Base-by-base conservation (phyloP, 2,329 filamentous ascomycete species). In the Ophiostoma tasmaniense region DNA sequence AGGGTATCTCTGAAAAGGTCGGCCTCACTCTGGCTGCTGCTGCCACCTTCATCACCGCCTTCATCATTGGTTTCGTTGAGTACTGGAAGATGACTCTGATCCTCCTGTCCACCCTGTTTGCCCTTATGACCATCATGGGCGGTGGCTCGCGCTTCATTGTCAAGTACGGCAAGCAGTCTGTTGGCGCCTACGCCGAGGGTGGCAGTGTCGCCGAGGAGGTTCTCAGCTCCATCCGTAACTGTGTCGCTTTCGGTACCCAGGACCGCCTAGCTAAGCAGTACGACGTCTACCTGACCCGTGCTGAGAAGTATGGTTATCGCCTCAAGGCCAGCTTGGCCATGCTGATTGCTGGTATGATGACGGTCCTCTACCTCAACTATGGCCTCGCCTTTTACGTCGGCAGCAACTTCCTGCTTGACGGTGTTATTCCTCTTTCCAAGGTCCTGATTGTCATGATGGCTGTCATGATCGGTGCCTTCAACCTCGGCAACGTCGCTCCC, bases 21-120 rank as follows among this genome's bases (percentile, higher is more conserved):
- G 88, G 87, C 17, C 80, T 97, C 72, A 93, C 91, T 0, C 77
- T 96, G 69, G 87, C 88, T 17, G 91, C 91, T 14, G 66, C 93
- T 3, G 87, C 93, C 1, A 93, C 92, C 10, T 98, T 98, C 75
- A 80, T 96, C 68, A 89, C 93, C 0, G 92, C 93, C 20, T 97
- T 97, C 73, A 82, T 97, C 69, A 94, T 99, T 73, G 92, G 90
- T 2, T 98, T 97, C 77, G 79, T 94, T 78, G 91, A 91, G 75
- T 96, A 90, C 78, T 97, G 94, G 91, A 97, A 95, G 78, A 82
- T 98, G 72, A 95, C 95, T 0, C 80, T 97, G 67, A 97, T 99
- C 73, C 84, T 97, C 52, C 84, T 87, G 30, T 94, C 91, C 0
- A 92, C 91, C 1, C 88, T 98, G 71, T 81, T 94, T 61, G 91